Evolutionary conservation across 306 rosid genomes (phyloP), one percentile per base, ranked within the genome.

Genomic region (Medicago arabica): DNA sequence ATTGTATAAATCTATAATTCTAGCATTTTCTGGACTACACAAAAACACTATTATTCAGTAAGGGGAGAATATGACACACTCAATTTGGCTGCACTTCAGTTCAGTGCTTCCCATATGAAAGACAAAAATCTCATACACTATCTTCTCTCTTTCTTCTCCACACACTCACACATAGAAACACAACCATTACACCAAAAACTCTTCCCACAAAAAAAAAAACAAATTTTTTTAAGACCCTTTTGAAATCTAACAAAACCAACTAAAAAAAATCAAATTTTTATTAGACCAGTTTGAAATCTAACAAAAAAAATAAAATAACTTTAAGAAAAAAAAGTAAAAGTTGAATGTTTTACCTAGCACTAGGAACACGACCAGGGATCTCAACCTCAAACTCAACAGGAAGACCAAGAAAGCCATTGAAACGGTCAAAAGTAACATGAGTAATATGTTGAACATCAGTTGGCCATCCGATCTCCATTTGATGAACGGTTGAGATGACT

Each of bases 391-490:
- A 83, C 83, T 95, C 99, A 17, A 72, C 83, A 2, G 99, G 97
- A 5, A 95, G 93, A 25, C 99, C 99, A 31, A 95, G 88, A 76
- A 95, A 95, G 3, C 99, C 99, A 16, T 92, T 86, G 88, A 92
- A 95, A 17, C 97, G 91, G 23, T 95, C 99, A 63, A 95, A 95
- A 11, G 99, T 95, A 58, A 92, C 99, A 59, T 92, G 99, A 7
- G 96, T 83, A 31, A 92, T 79, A 77, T 95, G 99, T 14, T 76
- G 88, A 25, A 95, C 97, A 71, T 95, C 82, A 0, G 97, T 95
- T 1, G 99, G 99, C 93, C 97, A 95, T 21, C 97, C 99, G 53
- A 91, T 92, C 75, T 96, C 98, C 86, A 89, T 83, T 38, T 84
- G 85, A 53, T 88, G 86, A 11, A 92, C 92, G 78, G 90, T 34